Evolutionary conservation across 73 alveolate species (phyloP), one percentile per base, ranked within the genome.

Genomic region (Breviolum minutum): DNA sequence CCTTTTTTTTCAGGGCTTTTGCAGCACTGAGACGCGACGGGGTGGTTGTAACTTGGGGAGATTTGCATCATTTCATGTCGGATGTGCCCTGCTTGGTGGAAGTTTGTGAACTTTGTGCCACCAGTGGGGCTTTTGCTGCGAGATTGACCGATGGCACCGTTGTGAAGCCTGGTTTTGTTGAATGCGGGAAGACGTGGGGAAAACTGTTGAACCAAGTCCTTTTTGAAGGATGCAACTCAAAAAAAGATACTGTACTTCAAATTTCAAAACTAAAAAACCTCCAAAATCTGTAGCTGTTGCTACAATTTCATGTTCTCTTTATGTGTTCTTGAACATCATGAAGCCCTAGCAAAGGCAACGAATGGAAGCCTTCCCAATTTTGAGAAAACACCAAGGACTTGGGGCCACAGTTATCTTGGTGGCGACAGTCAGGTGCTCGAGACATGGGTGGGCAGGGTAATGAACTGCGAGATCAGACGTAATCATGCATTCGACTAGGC

Each of bases 111-210:
- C 71, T 83, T 14, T 83, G 76, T 61, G 92, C 92, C n/a, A 83
- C 92, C 62, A 83, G 92, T 48, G 92, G 92, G 12, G 92, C 92
- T 13, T 83, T 83, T 22, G 92, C 92, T 4, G 92, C 92, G n/a
- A 54, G n/a, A 22, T 61, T 83, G 73, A 74, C 32, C 76, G 92
- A 83, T 61, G 92, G 92, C 71, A 83, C 76, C 8, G 92, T 83
- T 7, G 92, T 83, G 92, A 83, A 19, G 26, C 92, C 62, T 61
- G 92, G 92, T 9, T 22, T 6, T 19, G 88, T 6, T 40, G 0
- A 40, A n/a, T 9, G 63, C 26, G 82, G 11, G 26, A n/a, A 40
- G 5, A 22, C 7, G 19, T 71, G 81, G 24, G 82, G 82, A 24
- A 24, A 19, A 40, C 17, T 73, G 82, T 29, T 73, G 24, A 29